Conservation (phyloP, 2,329 filamentous ascomycete species). For the Diaporthe ilicicola region DNA sequence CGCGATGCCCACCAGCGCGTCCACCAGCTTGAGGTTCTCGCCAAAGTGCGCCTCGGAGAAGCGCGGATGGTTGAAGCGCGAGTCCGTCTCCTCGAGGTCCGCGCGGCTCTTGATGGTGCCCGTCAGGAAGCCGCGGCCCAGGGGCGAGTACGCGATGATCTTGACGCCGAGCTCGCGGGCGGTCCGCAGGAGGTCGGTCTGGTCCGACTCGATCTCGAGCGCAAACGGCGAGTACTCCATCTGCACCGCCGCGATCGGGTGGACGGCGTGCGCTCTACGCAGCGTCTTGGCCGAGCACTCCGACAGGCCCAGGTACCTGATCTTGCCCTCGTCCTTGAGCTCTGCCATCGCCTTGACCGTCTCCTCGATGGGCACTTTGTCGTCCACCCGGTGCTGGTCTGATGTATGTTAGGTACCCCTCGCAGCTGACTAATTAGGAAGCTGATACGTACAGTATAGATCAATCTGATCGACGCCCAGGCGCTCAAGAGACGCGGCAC, state of each 20-base stretch:
- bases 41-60: conserved; percentile 58
- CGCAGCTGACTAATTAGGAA: background rate
- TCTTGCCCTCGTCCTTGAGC: conserved; percentile 59
- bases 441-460: conserved; percentile 50
- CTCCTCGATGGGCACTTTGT: conserved; percentile 53
- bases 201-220: conserved; percentile 64
- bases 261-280: conserved; percentile 55
- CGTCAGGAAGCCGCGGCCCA: conserved; percentile 63
- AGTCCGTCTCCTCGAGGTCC: conserved; percentile 54
- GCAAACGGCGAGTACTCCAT: conserved; percentile 62
- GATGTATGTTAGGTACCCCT: background rate
- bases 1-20: conserved; percentile 39
- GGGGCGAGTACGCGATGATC: conserved; percentile 63
- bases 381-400: conserved; percentile 55
- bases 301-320: conserved; percentile 59
- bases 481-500: conserved; percentile 49
- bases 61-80: conserved; percentile 49
- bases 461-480: conserved; percentile 61
- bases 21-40: conserved; percentile 51
- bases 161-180: conserved; percentile 62
- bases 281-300: conserved; percentile 57
- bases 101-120: conserved; percentile 52
- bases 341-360: conserved; percentile 57
- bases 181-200: conserved; percentile 57
- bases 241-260: conserved; percentile 58